These are phyloP conservation scores for Pseudozyma thailandica DNA, from an alignment of 1,284 basidiomycete genomes.

Conservation along the genomic window DNA sequence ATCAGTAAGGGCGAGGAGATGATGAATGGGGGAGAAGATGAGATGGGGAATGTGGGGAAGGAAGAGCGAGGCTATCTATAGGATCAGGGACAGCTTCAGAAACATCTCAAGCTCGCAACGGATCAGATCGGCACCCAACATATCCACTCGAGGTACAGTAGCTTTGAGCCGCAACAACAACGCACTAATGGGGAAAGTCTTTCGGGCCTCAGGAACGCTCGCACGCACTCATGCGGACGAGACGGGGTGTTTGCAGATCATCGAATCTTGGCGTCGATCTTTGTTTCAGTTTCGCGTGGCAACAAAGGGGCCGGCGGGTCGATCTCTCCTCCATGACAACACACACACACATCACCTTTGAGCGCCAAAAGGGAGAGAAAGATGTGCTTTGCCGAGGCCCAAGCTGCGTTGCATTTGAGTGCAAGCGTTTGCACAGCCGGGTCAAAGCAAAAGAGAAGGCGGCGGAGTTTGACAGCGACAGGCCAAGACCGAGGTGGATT, in stretches of 20 bases:
- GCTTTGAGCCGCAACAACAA: no score
- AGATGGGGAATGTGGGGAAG: background rate
- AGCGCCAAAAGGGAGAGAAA: background rate
- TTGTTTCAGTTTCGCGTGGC: no score
- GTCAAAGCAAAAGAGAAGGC: background rate
- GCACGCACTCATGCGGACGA: no score
- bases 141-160: no score
- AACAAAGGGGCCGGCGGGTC: conserved; percentile 6
- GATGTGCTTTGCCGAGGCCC: conserved; percentile 1
- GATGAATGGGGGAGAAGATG: conserved; percentile 6
- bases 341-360: background rate
- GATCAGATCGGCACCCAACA: no score
- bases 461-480: conserved; percentile 13
- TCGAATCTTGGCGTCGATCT: no score
- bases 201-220: no score
- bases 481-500: background rate
- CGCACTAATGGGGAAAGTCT: no score
- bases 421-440: background rate
- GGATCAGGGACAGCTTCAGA: background rate
- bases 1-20: conserved; percentile 1
- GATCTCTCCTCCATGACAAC: no score
- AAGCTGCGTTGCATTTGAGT: background rate
- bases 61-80: background rate
- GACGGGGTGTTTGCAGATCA: no score
- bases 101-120: no score